phyloP scores from a whole-genome alignment of 139 green algal genomes.

The Picochlorum sp. region DNA sequence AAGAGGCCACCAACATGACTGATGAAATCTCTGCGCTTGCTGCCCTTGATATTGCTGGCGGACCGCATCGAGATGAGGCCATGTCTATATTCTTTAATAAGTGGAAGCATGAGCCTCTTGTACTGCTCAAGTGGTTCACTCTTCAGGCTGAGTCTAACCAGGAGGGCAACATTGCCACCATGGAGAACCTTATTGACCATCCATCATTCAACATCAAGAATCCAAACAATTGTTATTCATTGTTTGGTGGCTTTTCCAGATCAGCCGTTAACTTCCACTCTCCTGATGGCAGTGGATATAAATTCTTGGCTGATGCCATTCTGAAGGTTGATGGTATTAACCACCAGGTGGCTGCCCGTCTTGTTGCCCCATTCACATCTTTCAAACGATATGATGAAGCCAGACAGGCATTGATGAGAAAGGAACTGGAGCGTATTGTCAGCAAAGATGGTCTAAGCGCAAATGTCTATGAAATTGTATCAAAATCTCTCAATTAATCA shows the following conservation, averaged over 20 bases:
- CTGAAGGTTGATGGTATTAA: slow-evolving; percentile 70
- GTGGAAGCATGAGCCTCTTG: slow-evolving; percentile 78
- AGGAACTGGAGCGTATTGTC: slow-evolving; percentile 74
- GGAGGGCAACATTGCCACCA: slow-evolving; percentile 63
- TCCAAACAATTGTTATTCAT: slow-evolving; percentile 76
- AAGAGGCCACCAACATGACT: slow-evolving; percentile 93
- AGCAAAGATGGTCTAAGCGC: slow-evolving; percentile 54
- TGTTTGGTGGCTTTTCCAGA: slow-evolving; percentile 68
- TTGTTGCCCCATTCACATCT: slow-evolving; percentile 71
- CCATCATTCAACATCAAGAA: slow-evolving; percentile 86
- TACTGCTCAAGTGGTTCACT: slow-evolving; percentile 87
- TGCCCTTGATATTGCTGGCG: slow-evolving; percentile 38
- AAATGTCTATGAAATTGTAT: slow-evolving; percentile 92
- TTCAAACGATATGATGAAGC: slow-evolving; percentile 72
- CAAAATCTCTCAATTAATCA: slow-evolving; percentile 53
- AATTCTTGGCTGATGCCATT: slow-evolving; percentile 82
- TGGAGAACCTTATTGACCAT: slow-evolving; percentile 64
- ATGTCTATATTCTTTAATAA: slow-evolving; percentile 70
- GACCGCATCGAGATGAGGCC: slow-evolving; percentile 15
- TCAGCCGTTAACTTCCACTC: slow-evolving; percentile 92
- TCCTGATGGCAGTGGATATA: slow-evolving; percentile 83
- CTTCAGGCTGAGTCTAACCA: slow-evolving; percentile 60
- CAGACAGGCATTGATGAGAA: slow-evolving; percentile 75
- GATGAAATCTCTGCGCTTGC: slow-evolving; percentile 78
- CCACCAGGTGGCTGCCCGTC: slow-evolving; percentile 77